These are phyloP conservation scores for Sophora flavescens DNA, from an alignment of 306 rosid genomes.

Conservation along the genomic window DNA sequence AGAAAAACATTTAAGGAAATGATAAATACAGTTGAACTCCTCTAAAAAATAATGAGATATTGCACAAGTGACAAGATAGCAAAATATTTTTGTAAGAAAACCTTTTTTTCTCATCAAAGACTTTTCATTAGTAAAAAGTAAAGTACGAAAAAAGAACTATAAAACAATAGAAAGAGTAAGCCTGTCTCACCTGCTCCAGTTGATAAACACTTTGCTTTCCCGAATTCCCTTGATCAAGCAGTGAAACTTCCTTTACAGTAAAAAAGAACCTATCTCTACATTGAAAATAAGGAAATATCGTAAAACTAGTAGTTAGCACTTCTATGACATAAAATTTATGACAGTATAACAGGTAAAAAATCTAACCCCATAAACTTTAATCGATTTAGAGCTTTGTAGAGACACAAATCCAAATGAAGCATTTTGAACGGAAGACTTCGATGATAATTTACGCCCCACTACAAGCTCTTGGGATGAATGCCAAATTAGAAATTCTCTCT, in stretches of 20 bases:
- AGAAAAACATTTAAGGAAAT: no score
- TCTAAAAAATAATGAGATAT: no score
- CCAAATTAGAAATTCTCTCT: background rate
- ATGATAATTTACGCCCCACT: background rate
- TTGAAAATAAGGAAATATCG: constrained; percentile 29
- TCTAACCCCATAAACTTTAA: constrained; percentile 17
- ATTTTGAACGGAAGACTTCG: constrained; percentile 6
- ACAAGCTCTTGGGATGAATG: background rate
- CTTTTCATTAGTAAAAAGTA: no score
- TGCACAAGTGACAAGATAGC: no score
- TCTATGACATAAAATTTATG: background rate
- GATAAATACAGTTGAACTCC: no score
- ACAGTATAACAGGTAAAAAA: constrained; percentile 1
- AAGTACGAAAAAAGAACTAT: no score
- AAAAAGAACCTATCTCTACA: constrained; percentile 72
- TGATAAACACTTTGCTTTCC: constrained; percentile 80
- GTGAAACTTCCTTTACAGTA: constrained; percentile 90
- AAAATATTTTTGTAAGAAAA: no score
- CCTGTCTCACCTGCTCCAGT: constrained; percentile 85
- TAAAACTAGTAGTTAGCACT: constrained; percentile 28
- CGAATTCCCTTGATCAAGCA: constrained; percentile 83
- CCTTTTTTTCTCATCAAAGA: no score
- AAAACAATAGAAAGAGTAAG: no score
- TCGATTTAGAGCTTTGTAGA: constrained; percentile 21
- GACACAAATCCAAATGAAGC: constrained; percentile 16